Conservation (phyloP, 495 filamentous ascomycete species). For the Penicillium bialowiezense region DNA sequence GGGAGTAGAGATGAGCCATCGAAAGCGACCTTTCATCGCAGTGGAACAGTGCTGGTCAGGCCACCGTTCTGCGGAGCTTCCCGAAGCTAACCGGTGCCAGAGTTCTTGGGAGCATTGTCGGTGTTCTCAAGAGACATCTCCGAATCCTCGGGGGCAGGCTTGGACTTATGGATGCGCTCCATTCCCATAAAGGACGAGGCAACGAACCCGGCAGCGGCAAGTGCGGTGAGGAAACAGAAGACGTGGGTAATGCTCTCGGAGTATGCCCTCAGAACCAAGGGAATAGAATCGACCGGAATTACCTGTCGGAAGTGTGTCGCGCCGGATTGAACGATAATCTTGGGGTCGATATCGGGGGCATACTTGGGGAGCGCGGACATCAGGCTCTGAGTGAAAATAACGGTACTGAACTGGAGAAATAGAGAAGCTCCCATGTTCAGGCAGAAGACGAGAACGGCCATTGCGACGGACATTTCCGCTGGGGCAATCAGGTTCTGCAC, state of each 20-base stretch:
- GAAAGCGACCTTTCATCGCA: too few species aligned
- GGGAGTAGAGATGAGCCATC: too few species aligned
- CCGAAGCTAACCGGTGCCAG: too few species aligned
- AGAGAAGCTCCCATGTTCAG: conserved; percentile 65
- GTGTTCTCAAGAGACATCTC: too few species aligned
- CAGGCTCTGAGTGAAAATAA: conserved; percentile 63
- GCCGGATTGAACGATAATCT: conserved; percentile 52
- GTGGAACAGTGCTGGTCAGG: too few species aligned
- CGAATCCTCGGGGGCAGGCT: conserved; percentile 1
- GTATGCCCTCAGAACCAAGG: conserved; percentile 58
- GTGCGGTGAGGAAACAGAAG: conserved; percentile 39
- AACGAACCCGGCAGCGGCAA: conserved; percentile 23
- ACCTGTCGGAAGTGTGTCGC: conserved; percentile 52
- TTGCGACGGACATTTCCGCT: conserved; percentile 37
- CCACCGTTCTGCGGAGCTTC: too few species aligned
- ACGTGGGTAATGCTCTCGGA: conserved; percentile 31
- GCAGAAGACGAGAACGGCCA: conserved; percentile 48
- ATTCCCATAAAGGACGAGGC: conserved; percentile 47
- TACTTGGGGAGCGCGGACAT: conserved; percentile 42
- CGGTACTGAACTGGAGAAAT: conserved; percentile 64
- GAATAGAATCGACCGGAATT: conserved; percentile 40
- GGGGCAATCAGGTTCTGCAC: conserved; percentile 32
- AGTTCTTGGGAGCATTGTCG: too few species aligned
- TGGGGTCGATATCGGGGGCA: conserved; percentile 33
- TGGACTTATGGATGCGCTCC: conserved; percentile 4